Conservation (phyloP, 495 filamentous ascomycete species). For the Xylaria sp. region DNA sequence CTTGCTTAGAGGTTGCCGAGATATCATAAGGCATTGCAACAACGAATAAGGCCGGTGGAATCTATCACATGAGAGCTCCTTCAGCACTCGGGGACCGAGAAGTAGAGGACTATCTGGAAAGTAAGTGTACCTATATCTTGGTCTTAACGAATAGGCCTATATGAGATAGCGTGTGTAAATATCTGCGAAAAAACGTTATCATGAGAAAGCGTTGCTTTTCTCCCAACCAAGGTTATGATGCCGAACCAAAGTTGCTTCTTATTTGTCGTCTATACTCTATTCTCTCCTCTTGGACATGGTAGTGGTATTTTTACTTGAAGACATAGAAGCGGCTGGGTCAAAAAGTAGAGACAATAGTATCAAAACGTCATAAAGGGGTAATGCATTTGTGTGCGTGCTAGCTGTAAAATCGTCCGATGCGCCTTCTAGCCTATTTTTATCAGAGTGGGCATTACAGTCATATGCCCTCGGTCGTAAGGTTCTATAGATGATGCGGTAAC, state of each 20-base stretch:
- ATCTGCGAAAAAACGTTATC: conserved; percentile 1
- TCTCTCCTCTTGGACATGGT: neutral
- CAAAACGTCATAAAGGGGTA: neutral
- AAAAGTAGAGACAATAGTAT: neutral
- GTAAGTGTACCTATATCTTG: conserved; percentile 20
- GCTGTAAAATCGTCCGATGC: neutral
- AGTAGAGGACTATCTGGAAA: conserved; percentile 26
- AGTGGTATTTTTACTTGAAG: neutral
- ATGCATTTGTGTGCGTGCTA: neutral
- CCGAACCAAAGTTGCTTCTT: neutral
- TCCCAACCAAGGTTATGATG: neutral
- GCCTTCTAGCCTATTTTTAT: neutral
- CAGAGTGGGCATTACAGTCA: neutral
- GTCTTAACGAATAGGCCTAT: conserved; percentile 13
- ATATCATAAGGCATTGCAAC: conserved; percentile 10
- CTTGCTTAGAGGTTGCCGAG: neutral
- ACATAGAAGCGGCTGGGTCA: neutral
- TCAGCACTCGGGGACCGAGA: conserved; percentile 28
- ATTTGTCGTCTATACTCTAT: neutral
- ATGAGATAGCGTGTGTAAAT: conserved; percentile 29
- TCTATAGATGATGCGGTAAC: neutral
- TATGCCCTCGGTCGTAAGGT: neutral
- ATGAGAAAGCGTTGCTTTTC: conserved; percentile 19
- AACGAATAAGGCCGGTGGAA: conserved; percentile 17
- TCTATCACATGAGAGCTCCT: conserved; percentile 32